Conservation (phyloP, 2,329 filamentous ascomycete genomes). For the Alternaria postmessia region DNA sequence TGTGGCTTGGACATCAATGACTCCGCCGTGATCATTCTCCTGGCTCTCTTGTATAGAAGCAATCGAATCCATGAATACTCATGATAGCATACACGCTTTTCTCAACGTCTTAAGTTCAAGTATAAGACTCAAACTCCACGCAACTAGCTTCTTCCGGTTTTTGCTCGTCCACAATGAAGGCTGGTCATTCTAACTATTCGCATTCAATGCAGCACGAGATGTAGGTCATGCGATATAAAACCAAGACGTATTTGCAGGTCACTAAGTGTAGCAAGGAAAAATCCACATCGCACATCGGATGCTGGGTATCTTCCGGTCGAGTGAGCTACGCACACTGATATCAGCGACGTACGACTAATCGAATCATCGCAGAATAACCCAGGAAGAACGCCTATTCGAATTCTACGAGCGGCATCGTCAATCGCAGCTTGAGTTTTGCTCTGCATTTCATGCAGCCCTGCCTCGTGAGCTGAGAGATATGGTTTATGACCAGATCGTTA, state of each 20-base stretch:
- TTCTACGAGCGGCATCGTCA: neutral
- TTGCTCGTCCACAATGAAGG: neutral
- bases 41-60: neutral
- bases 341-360: neutral
- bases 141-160: neutral
- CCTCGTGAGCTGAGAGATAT: neutral
- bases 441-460: neutral
- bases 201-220: no score
- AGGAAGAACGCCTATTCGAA: neutral
- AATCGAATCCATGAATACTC: neutral
- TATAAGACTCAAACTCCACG: neutral
- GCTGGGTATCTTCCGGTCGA: neutral
- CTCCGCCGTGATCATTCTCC: neutral
- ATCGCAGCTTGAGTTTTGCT: neutral
- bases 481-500: neutral
- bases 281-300: no score
- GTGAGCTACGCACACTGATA: neutral
- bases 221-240: no score
- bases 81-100: neutral
- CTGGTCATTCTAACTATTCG: neutral
- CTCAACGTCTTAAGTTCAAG: neutral
- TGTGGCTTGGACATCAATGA: neutral
- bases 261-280: no score
- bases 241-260: no score
- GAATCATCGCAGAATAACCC: neutral